These are phyloP conservation scores for Nemania abortiva DNA, from an alignment of 2,329 filamentous ascomycete species.

Conservation along the genomic window DNA sequence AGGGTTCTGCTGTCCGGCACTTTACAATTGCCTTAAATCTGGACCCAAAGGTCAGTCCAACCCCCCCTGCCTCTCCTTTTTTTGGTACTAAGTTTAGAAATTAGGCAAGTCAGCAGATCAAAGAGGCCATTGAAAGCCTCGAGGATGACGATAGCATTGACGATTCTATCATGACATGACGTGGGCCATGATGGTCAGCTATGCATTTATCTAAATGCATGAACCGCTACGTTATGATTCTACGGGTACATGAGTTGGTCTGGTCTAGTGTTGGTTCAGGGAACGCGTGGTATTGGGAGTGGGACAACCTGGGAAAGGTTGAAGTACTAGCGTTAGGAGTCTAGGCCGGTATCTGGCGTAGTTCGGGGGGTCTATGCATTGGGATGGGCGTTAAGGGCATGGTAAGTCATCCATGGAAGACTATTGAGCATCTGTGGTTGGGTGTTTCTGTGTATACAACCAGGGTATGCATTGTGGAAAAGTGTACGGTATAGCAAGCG, in stretches of 20 bases:
- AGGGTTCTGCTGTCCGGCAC: constrained; percentile 86
- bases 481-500: constrained; percentile 46
- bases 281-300: constrained; percentile 32
- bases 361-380: constrained; percentile 45
- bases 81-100: constrained; percentile 42
- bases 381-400: constrained; percentile 48
- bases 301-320: constrained; percentile 23
- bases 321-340: constrained; percentile 34
- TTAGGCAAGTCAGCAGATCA: constrained; percentile 92
- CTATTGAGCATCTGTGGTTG: constrained; percentile 37
- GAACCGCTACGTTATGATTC: constrained; percentile 27
- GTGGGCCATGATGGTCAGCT: constrained; percentile 43
- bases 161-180: constrained; percentile 72
- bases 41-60: constrained; percentile 85
- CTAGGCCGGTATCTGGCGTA: constrained; percentile 39
- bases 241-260: constrained; percentile 29
- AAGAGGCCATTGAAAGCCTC: constrained; percentile 93
- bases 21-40: constrained; percentile 95
- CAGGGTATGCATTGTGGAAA: constrained; percentile 45
- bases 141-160: constrained; percentile 82
- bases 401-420: constrained; percentile 37
- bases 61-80: not conserved
- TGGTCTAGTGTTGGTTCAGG: constrained; percentile 33
- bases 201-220: constrained; percentile 26
- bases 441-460: constrained; percentile 48